These are phyloP conservation scores for Penicillium odoratum DNA, from an alignment of 495 filamentous ascomycete genomes.

Conservation along the genomic window DNA sequence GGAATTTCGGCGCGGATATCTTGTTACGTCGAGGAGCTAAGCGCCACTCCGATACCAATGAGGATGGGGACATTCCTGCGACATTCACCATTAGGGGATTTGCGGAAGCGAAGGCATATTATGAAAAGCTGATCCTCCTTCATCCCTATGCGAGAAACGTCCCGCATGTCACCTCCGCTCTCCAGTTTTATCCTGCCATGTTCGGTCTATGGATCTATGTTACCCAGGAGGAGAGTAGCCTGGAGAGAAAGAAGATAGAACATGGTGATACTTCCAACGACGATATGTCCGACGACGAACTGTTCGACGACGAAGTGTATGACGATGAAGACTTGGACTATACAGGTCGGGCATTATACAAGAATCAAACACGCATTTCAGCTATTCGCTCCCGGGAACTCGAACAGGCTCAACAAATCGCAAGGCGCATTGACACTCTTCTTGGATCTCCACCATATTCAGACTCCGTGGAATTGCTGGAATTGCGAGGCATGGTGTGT, in stretches of 20 bases:
- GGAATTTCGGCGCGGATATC: conserved; percentile 72
- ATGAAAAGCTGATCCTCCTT: conserved; percentile 66
- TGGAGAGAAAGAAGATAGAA: conserved; percentile 28
- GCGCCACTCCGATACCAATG: conserved; percentile 9
- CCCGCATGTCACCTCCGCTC: conserved; percentile 45
- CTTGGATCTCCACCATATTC: conserved; percentile 65
- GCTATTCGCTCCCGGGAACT: conserved; percentile 37
- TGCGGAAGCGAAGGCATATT: conserved; percentile 59
- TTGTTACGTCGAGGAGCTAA: conserved; percentile 50
- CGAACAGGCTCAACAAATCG: conserved; percentile 54
- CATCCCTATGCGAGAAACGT: conserved; percentile 56
- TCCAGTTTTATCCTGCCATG: conserved; percentile 68
- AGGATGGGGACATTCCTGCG: conserved; percentile 3
- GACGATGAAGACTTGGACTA: conserved; percentile 31
- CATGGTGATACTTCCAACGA: conserved; percentile 16
- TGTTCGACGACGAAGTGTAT: conserved; percentile 24
- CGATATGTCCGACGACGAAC: conserved; percentile 7
- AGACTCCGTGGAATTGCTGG: conserved; percentile 54
- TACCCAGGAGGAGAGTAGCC: conserved; percentile 49
- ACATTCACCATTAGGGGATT: conserved; percentile 54
- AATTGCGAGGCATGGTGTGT: conserved; percentile 65
- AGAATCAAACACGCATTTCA: conserved; percentile 24
- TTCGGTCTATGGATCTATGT: conserved; percentile 66
- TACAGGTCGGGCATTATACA: conserved; percentile 14
- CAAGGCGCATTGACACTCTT: conserved; percentile 61